Evolutionary conservation across 257 asterid genomes (phyloP), one percentile per base, ranked within the genome.

Genomic region (Solanum peruvianum): DNA sequence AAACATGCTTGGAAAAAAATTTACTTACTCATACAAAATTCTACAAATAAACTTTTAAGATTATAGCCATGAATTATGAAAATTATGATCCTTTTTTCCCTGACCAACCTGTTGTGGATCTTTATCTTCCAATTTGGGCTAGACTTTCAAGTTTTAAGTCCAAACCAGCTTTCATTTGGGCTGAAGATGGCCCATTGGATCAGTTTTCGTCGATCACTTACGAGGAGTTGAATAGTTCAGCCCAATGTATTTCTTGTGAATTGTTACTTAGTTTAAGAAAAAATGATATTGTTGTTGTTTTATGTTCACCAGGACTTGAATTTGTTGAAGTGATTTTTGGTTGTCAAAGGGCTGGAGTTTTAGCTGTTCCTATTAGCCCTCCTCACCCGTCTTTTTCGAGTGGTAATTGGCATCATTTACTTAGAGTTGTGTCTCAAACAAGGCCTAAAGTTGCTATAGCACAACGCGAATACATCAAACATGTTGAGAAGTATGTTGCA

Each of bases 361-460:
- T 85, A 62, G 93, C 94, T 1, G 91, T 93, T 75, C 98, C 96
- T 0, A 77, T 91, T 12, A 56, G 72, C 87, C 98, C 98, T 77
- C 95, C 97, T 5, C 88, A 86, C 15, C 93, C 91, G 9, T 89
- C 94, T 29, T 89, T 90, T 41, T 16, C 86, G 7, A 81, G 71
- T 0, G 85, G 83, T n/a, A 82, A 90, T 86, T 89, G 89, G 83
- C 93, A 90, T 80, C 96, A 93, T 83, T 92, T 95, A 27, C 42
- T 89, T 5, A 90, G 98, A 90, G 95, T 90, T 20, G 82, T 95
- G 49, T 93, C 97, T 16, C 98, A 95, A 64, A 87, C 98, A 9
- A 92, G 92, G 87, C 95, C 98, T 18, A 94, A 92, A 90, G 97
- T 96, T 8, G 96, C 96, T 85, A 76, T 95, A 77, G 96, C 98